phyloP scores from a whole-genome alignment of 345 rosid species.

The Moricandia moricandioides region DNA sequence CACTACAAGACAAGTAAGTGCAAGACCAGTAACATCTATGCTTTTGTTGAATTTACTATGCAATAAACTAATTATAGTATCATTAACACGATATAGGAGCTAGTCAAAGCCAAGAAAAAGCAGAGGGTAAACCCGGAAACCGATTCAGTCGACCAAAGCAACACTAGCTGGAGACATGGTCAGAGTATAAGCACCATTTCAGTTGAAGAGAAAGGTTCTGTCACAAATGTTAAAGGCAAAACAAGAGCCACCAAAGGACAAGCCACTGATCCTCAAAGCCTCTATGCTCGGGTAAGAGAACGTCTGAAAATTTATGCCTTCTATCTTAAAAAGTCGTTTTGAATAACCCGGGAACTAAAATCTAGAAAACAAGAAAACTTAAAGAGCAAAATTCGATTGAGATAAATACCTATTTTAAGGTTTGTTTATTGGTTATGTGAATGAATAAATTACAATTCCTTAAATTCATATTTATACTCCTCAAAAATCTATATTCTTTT shows the following conservation, averaged over 20 bases:
- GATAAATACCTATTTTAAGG: no score
- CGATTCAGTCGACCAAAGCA: constrained; percentile 37
- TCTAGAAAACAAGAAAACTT: no score
- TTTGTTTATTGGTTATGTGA: background rate
- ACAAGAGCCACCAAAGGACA: constrained; percentile 69
- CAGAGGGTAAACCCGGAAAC: constrained; percentile 36
- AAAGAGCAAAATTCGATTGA: background rate
- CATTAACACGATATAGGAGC: constrained; percentile 17
- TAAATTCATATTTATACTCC: no score
- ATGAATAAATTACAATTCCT: background rate
- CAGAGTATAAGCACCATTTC: constrained; percentile 55
- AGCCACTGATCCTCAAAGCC: constrained; percentile 94
- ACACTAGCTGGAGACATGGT: constrained; percentile 44
- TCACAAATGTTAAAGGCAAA: constrained; percentile 54
- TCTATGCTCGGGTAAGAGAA: constrained; percentile 73
- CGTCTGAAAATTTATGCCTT: background rate
- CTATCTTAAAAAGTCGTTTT: background rate
- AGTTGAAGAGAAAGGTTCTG: constrained; percentile 60
- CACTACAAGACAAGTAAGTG: constrained; percentile 28
- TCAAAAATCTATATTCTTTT: no score
- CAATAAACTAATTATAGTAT: background rate
- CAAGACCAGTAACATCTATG: background rate
- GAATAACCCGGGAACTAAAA: no score
- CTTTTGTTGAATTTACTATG: background rate
- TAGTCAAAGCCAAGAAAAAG: constrained; percentile 41